Conservation (phyloP, 2,329 filamentous ascomycete genomes). For the Aspergillus sp. region DNA sequence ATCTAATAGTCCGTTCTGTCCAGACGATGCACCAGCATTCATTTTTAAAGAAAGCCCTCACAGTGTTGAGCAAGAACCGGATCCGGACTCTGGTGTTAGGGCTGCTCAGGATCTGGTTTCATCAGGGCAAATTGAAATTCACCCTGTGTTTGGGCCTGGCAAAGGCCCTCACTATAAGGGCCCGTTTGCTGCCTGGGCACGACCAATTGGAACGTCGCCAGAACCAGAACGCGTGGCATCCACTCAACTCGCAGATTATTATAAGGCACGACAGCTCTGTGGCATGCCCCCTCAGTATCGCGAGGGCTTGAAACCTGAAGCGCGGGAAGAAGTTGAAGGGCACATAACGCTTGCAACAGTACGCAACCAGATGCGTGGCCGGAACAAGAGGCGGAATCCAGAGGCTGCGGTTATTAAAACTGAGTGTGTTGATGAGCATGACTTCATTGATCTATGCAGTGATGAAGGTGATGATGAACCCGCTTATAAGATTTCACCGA, state of each 20-base stretch:
- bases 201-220: constrained; percentile 22
- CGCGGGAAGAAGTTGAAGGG: constrained; percentile 18
- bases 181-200: constrained; percentile 43
- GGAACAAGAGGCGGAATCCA: constrained; percentile 21
- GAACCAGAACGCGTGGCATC: constrained; percentile 21
- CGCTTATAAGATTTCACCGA: background rate
- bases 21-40: constrained; percentile 14
- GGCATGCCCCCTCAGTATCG: constrained; percentile 23
- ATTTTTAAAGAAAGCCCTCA: constrained; percentile 17
- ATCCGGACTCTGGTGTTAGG: constrained; percentile 26
- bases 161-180: constrained; percentile 43
- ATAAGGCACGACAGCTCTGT: constrained; percentile 32
- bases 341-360: constrained; percentile 28
- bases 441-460: constrained; percentile 20
- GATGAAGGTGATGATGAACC: constrained; percentile 14
- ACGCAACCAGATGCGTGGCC: constrained; percentile 25
- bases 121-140: constrained; percentile 32
- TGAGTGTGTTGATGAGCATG: background rate
- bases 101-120: constrained; percentile 29
- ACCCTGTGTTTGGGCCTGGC: constrained; percentile 40
- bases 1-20: constrained; percentile 32
- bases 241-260: constrained; percentile 26
- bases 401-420: background rate
- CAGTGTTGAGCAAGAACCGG: constrained; percentile 1
- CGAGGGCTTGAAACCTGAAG: constrained; percentile 18